A percentile compares a stretch with the other conserved stretches of the same genome.
phyloP scores from a whole-genome alignment of 371 early-diverging fungal species.

The Lichtheimia ornata region DNA sequence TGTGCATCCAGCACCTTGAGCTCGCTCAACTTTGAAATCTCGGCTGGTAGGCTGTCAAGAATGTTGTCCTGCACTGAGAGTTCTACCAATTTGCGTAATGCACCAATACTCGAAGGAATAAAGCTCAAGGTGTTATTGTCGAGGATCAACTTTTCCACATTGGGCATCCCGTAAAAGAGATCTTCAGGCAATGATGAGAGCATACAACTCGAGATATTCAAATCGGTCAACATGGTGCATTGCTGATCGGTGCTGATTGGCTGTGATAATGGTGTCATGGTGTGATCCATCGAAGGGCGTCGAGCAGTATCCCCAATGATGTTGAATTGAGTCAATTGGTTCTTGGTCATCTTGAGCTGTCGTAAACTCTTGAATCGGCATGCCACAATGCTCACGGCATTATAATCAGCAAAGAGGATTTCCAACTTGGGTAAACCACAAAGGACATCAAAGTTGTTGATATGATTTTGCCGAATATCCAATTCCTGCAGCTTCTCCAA shows the following conservation, averaged over 20 bases:
- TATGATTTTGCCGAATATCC: conserved; percentile 74
- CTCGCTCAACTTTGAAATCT: conserved; percentile 34
- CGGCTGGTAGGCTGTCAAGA: conserved; percentile 38
- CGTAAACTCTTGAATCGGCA: conserved; percentile 43
- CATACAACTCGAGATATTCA: conserved; percentile 76
- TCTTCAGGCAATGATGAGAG: conserved; percentile 72
- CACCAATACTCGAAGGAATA: conserved; percentile 71
- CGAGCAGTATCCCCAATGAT: conserved; percentile 9
- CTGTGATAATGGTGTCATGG: not conserved
- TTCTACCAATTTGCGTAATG: conserved; percentile 50
- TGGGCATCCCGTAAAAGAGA: conserved; percentile 60
- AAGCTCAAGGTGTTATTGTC: conserved; percentile 78
- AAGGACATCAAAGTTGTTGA: conserved; percentile 65
- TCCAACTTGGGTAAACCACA: conserved; percentile 63
- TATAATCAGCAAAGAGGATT: conserved; percentile 69
- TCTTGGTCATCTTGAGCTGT: conserved; percentile 58
- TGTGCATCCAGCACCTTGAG: conserved; percentile 38
- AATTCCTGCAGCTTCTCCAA: conserved; percentile 70
- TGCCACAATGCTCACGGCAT: conserved; percentile 59
- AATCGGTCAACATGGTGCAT: conserved; percentile 36
- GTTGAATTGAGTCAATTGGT: conserved; percentile 62
- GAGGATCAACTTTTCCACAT: conserved; percentile 64
- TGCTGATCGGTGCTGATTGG: conserved; percentile 1
- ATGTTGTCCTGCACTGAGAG: conserved; percentile 69
- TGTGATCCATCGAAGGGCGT: conserved; percentile 8